These are phyloP conservation scores for Ramalina intermedia DNA, from an alignment of 495 filamentous ascomycete species.

Conservation along the genomic window DNA sequence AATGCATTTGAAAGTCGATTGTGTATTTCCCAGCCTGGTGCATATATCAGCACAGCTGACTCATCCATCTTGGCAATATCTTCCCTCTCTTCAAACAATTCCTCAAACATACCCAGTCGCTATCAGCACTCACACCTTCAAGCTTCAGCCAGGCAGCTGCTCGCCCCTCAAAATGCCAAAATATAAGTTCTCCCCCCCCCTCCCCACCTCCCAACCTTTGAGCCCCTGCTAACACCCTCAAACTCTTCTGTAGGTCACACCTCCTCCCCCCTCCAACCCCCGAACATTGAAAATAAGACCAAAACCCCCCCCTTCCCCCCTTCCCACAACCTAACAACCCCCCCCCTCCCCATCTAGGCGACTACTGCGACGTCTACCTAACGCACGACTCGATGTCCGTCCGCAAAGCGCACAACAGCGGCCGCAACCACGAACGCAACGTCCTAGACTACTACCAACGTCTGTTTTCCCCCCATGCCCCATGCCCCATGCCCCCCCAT, in stretches of 20 bases:
- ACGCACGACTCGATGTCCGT: slow-evolving; percentile 99
- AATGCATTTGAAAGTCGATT: too few species aligned
- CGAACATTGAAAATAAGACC: not conserved
- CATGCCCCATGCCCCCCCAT: not conserved
- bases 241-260: slow-evolving; percentile 55
- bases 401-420: slow-evolving; percentile 93
- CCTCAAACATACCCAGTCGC: too few species aligned
- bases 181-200: slow-evolving; percentile 44
- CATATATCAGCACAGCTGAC: too few species aligned
- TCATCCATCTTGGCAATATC: too few species aligned
- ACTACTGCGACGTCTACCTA: slow-evolving; percentile 99
- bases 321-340: not conserved
- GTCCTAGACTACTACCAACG: slow-evolving; percentile 98
- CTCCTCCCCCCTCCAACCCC: not conserved
- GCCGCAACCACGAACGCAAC: slow-evolving; percentile 91
- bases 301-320: too few species aligned
- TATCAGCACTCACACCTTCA: too few species aligned
- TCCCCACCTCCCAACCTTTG: not conserved
- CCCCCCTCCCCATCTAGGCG: slow-evolving; percentile 39
- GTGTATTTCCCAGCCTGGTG: too few species aligned
- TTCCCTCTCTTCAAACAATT: too few species aligned
- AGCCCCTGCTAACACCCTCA: slow-evolving; percentile 32
- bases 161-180: slow-evolving; percentile 49
- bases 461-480: slow-evolving; percentile 24
- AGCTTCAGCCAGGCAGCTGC: too few species aligned